Evolutionary conservation across 73 alveolate genomes (phyloP), one percentile per base, ranked within the genome.

Genomic region (Symbiodinium pilosum): DNA sequence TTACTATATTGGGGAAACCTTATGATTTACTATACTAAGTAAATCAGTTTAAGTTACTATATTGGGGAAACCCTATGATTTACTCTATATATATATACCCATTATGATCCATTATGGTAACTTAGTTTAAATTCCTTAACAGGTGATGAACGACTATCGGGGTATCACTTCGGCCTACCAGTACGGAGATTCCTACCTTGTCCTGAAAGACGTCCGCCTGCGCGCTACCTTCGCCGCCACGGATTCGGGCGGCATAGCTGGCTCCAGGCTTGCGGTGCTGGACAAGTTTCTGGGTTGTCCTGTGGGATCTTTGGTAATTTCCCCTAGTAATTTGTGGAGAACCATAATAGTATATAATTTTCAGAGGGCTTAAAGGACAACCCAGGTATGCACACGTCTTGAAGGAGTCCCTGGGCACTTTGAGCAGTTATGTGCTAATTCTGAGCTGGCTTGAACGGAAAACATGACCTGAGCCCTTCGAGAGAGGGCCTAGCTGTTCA

Each of bases 101-200:
- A n/a, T n/a, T n/a, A n/a, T n/a, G n/a, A n/a, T n/a, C n/a, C n/a
- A n/a, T n/a, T n/a, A n/a, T n/a, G n/a, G n/a, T n/a, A n/a, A n/a
- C n/a, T n/a, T n/a, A n/a, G n/a, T n/a, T n/a, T n/a, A n/a, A n/a
- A n/a, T n/a, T n/a, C n/a, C n/a, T n/a, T n/a, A n/a, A n/a, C n/a
- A n/a, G n/a, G n/a, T 91, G 54, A 91, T 91, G 97, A 91, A 91
- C 85, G 97, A 91, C 88, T 91, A 91, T 36, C 69, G 97, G 2
- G 97, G 97, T 54, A 91, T 91, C 88, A 91, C 97, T 8, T 91
- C 97, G 32, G 97, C 97, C 38, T 91, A 91, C 40, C 97, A 91
- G 97, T 42, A 83, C 34, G 89, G 89, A 16, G 89, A 39, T 21
- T 28, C 64, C 85, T 71, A 71, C 43, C 43, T 71, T 21, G 85